phyloP scores from a whole-genome alignment of 2,329 filamentous ascomycete species.

The Cladosporium sp. region DNA sequence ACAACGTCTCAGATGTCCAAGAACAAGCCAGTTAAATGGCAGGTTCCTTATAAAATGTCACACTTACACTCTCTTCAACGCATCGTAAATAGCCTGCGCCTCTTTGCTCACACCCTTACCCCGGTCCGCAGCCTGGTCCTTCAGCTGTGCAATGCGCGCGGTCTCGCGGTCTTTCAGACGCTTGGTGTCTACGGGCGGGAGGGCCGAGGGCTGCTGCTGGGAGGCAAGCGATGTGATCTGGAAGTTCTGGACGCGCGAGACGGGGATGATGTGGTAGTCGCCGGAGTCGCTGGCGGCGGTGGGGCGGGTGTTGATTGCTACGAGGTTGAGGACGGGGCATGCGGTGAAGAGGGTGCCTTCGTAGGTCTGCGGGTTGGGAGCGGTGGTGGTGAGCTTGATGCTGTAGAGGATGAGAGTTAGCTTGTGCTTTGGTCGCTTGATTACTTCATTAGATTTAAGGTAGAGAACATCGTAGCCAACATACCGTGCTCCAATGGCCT shows the following conservation, averaged over 20 bases:
- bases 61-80: conserved; percentile 57
- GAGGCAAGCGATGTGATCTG: conserved; percentile 52
- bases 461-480: not conserved
- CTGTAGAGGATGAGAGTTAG: conserved; percentile 39
- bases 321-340: conserved; percentile 61
- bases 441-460: not conserved
- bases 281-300: conserved; percentile 49
- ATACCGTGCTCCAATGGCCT: conserved; percentile 64
- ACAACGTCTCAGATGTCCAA: not conserved
- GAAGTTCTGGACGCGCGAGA: conserved; percentile 61
- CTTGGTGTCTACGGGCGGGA: conserved; percentile 57
- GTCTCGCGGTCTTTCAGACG: conserved; percentile 59
- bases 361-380: conserved; percentile 53
- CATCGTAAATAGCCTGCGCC: conserved; percentile 65
- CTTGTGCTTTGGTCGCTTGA: not conserved
- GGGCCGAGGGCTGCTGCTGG: conserved; percentile 44
- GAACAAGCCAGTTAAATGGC: not conserved
- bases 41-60: not conserved
- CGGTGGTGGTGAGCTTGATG: conserved; percentile 59
- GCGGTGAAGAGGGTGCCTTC: conserved; percentile 66
- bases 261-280: conserved; percentile 63
- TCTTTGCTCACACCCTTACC: conserved; percentile 64
- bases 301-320: conserved; percentile 61
- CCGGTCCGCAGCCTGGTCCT: conserved; percentile 59
- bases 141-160: conserved; percentile 57